Evolutionary conservation across 345 rosid genomes (phyloP).

Genomic region (Salix caprea): DNA sequence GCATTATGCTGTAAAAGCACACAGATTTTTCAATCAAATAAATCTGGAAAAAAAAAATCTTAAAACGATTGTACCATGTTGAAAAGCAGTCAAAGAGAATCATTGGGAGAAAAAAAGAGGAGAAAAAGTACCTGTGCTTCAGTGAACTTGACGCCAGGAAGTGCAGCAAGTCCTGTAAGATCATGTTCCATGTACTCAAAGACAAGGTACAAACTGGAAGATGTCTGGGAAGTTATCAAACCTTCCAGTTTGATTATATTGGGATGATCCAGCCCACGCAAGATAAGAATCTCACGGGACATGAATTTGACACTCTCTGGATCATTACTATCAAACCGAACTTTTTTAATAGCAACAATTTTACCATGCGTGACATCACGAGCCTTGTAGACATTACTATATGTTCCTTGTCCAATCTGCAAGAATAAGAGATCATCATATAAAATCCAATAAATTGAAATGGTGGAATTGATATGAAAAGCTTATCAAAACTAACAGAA

Average conservation of each 20-base stretch:
- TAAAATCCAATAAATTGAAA: not conserved
- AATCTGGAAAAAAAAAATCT: not conserved
- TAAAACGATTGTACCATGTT: not conserved
- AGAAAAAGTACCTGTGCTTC: slow-evolving; percentile 76
- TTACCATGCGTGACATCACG: slow-evolving; percentile 62
- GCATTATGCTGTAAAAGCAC: slow-evolving; percentile 2
- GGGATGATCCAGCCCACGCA: slow-evolving; percentile 91
- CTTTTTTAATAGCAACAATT: slow-evolving; percentile 79
- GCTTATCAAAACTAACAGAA: not conserved
- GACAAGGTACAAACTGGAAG: slow-evolving; percentile 79
- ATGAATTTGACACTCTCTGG: slow-evolving; percentile 83
- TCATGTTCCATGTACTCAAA: slow-evolving; percentile 99
- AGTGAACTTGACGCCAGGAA: slow-evolving; percentile 72
- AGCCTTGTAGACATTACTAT: slow-evolving; percentile 86
- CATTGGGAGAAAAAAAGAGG: not conserved
- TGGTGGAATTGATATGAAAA: not conserved
- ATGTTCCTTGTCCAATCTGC: slow-evolving; percentile 99
- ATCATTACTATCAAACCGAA: slow-evolving; percentile 77
- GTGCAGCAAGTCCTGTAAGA: slow-evolving; percentile 81
- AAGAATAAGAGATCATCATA: slow-evolving; percentile 16
- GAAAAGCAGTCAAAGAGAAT: not conserved
- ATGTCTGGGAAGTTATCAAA: slow-evolving; percentile 69
- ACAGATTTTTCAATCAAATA: not conserved
- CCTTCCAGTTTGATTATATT: slow-evolving; percentile 89
- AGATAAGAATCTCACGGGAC: slow-evolving; percentile 79